phyloP scores from a whole-genome alignment of 2,329 filamentous ascomycete genomes.

The Sporothrix luriei region DNA sequence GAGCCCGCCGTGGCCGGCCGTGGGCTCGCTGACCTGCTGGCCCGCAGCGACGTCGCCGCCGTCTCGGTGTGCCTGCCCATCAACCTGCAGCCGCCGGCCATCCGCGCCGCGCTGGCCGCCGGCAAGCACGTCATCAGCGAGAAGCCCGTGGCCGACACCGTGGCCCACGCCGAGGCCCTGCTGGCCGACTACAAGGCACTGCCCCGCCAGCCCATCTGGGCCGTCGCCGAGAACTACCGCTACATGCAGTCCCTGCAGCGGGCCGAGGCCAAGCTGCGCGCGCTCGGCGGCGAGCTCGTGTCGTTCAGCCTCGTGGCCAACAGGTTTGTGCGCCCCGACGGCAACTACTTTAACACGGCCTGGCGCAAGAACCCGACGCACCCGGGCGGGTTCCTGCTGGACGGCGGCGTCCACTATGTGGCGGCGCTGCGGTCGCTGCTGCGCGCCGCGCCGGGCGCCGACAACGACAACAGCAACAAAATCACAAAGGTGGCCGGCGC shows the following conservation, averaged over 20 bases:
- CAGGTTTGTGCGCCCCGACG: slow-evolving; percentile 47
- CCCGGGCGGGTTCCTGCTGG: slow-evolving; percentile 76
- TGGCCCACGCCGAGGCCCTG: slow-evolving; percentile 39
- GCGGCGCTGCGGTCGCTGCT: slow-evolving; percentile 65
- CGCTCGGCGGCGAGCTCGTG: slow-evolving; percentile 40
- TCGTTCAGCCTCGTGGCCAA: slow-evolving; percentile 49
- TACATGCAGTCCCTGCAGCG: slow-evolving; percentile 43
- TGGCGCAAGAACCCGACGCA: slow-evolving; percentile 69
- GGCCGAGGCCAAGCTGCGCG: slow-evolving; percentile 37
- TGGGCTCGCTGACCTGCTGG: slow-evolving; percentile 55
- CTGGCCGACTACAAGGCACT: slow-evolving; percentile 42
- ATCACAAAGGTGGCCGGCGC: slow-evolving; percentile 57
- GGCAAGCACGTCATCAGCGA: slow-evolving; percentile 72
- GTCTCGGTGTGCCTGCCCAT: slow-evolving; percentile 67
- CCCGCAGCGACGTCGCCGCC: slow-evolving; percentile 56
- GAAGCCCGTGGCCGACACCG: slow-evolving; percentile 67
- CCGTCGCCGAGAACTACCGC: slow-evolving; percentile 73
- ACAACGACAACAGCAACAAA: slow-evolving; percentile 39
- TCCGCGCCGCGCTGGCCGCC: slow-evolving; percentile 61
- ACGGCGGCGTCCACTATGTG: slow-evolving; percentile 73
- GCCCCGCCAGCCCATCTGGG: slow-evolving; percentile 49
- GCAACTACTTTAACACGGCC: slow-evolving; percentile 54
- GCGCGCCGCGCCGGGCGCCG: slow-evolving; percentile 39
- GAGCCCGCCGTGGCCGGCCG: slow-evolving; percentile 51
- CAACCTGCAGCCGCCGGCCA: slow-evolving; percentile 58